Evolutionary conservation across 1,284 basidiomycete species (phyloP).

Genomic region (Pulchroboletus neoregius): DNA sequence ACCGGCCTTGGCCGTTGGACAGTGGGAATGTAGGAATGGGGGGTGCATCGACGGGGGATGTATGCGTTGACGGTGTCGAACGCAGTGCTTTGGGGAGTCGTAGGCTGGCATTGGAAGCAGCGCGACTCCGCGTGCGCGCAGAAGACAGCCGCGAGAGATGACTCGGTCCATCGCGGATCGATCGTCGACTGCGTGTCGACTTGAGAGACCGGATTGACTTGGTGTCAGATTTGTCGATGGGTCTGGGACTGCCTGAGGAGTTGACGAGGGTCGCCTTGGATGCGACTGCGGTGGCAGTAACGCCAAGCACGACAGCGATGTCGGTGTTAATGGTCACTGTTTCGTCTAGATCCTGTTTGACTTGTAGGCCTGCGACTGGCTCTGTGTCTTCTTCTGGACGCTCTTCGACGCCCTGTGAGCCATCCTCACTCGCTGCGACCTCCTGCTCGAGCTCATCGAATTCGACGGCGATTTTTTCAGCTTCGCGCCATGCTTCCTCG

Average conservation of each 20-base stretch:
- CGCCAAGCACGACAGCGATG: slow-evolving; percentile 29
- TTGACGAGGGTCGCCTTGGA: slow-evolving; percentile 30
- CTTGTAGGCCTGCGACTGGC: too few relatives aligned
- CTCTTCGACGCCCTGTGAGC: too few relatives aligned
- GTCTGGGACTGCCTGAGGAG: slow-evolving; percentile 5
- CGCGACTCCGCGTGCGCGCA: slow-evolving; percentile 27
- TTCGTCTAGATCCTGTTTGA: slow-evolving; percentile 37
- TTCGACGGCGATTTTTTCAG: slow-evolving; percentile 65
- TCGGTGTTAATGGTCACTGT: slow-evolving; percentile 27
- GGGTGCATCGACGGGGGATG: slow-evolving; percentile 12
- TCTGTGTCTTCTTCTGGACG: slow-evolving; percentile 19
- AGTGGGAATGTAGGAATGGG: slow-evolving; percentile 24
- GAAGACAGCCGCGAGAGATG: slow-evolving; percentile 22
- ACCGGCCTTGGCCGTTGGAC: slow-evolving; percentile 9
- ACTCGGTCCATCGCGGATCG: slow-evolving; percentile 17
- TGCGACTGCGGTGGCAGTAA: slow-evolving; percentile 30
- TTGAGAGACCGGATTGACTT: slow-evolving; percentile 26
- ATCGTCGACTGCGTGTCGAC: slow-evolving; percentile 29
- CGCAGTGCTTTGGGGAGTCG: slow-evolving; percentile 30
- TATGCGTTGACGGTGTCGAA: not conserved
- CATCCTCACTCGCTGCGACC: slow-evolving; percentile 27
- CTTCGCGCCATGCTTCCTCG: slow-evolving; percentile 77
- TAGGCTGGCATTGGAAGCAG: slow-evolving; percentile 30
- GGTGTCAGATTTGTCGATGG: slow-evolving; percentile 16
- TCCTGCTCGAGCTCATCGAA: slow-evolving; percentile 51